Evolutionary conservation across 176 grass and related monocot genomes (phyloP), one percentile per base, ranked within the genome.

Genomic region (Tillandsia fasciculata): DNA sequence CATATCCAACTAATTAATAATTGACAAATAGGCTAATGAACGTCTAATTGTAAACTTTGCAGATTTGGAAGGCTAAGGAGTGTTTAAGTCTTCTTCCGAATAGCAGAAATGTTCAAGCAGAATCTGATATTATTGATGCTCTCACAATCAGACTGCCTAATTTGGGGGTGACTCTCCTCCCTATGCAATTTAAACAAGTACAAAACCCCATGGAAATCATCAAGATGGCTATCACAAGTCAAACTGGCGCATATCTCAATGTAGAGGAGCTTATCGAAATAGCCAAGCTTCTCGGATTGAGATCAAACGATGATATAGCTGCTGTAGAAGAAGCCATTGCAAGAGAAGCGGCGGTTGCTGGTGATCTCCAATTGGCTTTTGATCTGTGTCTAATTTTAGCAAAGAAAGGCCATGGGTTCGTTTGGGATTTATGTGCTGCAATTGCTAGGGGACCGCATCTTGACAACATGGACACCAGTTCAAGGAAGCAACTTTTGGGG

Each of bases 1-100:
- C 33, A 4, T 42, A 42, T 42, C 33, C 33, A 42, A 42, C 33
- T 42, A 42, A 42, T 42, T 42, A 42, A 42, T 42, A 42, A 42
- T 42, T 42, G 33, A 7, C 33, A 42, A 42, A 42, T 42, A 42
- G 33, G 33, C 33, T 42, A 42, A 42, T 42, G 33, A 42, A 42
- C 7, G 33, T 42, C 33, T 42, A 42, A 42, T 59, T 59, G 20
- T 59, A 76, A 65, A 50, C 67, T 81, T 83, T 87, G 65, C 72
- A 97, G 93, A 92, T 97, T 70, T 97, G 93, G 89, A 96, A 96
- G 76, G 93, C 93, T 56, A 96, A 87, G 77, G 89, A 96, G 83
- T 96, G 92, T 70, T 73, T 96, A 68, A 91, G 87, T 72, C 79
- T 96, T 59, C 74, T 91, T 53, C 86, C 88, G 59, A 90, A 87